phyloP scores from a whole-genome alignment of 306 rosid species.

The Rubus parviflorus region DNA sequence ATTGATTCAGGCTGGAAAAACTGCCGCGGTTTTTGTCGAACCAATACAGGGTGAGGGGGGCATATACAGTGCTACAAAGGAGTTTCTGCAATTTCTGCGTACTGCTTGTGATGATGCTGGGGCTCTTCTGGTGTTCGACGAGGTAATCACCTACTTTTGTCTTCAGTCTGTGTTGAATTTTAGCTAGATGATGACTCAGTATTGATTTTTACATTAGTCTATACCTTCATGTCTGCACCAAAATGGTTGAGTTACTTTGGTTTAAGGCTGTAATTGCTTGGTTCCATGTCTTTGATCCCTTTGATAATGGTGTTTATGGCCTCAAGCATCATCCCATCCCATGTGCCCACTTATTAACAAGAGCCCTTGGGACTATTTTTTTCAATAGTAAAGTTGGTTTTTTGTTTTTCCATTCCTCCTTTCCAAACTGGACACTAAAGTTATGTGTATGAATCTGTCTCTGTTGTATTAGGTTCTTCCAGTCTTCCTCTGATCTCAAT shows the following conservation, averaged over 20 bases:
- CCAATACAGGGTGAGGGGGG: constrained; percentile 99
- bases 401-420: not conserved
- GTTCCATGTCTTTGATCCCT: not conserved
- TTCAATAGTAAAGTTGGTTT: not conserved
- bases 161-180: not conserved
- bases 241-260: not conserved
- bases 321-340: not conserved
- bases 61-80: constrained; percentile 78
- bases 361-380: not conserved
- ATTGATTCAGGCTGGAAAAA: constrained; percentile 59
- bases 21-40: constrained; percentile 88
- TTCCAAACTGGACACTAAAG: not conserved
- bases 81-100: constrained; percentile 68
- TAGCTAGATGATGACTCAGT: not conserved
- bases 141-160: constrained; percentile 45
- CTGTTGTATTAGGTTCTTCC: not conserved
- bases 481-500: not conserved
- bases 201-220: not conserved
- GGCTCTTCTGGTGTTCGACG: constrained; percentile 80
- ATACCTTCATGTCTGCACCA: not conserved
- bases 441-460: not conserved
- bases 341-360: not conserved
- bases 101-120: constrained; percentile 81
- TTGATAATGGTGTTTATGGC: not conserved
- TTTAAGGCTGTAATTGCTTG: not conserved